Conservation (phyloP, 2,329 filamentous ascomycete genomes). For the Trichophyton benhamiae region DNA sequence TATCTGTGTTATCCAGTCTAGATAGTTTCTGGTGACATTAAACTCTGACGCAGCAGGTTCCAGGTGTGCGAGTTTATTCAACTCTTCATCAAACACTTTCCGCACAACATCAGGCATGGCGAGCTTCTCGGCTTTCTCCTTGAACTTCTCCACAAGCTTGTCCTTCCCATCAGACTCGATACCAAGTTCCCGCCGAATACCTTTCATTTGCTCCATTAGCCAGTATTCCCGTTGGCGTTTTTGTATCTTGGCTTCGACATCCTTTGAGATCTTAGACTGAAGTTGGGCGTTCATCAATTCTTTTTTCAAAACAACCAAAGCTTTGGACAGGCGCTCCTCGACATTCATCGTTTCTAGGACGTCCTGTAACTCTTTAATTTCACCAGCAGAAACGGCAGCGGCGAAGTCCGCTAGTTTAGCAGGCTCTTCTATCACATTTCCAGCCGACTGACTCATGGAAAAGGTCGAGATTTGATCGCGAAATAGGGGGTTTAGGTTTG, state of each 20-base stretch:
- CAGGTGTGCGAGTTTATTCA: constrained; percentile 91
- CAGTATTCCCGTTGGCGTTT: constrained; percentile 97
- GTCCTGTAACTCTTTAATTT: constrained; percentile 83
- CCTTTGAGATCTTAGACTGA: constrained; percentile 93
- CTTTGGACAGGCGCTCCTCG: constrained; percentile 83
- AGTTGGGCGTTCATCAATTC: constrained; percentile 97
- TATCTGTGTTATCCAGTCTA: constrained; percentile 97
- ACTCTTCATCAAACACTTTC: constrained; percentile 95
- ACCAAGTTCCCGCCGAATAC: constrained; percentile 85
- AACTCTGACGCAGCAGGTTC: constrained; percentile 96
- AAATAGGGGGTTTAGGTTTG: constrained; percentile 85
- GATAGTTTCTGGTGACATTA: constrained; percentile 94
- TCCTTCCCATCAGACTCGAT: constrained; percentile 98
- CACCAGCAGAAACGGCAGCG: constrained; percentile 87
- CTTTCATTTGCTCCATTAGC: constrained; percentile 99
- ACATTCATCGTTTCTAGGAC: constrained; percentile 81
- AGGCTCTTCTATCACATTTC: constrained; percentile 89
- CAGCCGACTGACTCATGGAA: constrained; percentile 85
- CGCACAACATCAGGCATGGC: constrained; percentile 95
- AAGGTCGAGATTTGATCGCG: constrained; percentile 96
- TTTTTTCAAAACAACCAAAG: constrained; percentile 85
- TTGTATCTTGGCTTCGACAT: constrained; percentile 93
- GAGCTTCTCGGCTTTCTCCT: constrained; percentile 82
- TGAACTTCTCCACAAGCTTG: constrained; percentile 94
- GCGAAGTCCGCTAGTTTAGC: constrained; percentile 95